phyloP scores from a whole-genome alignment of 2,329 filamentous ascomycete genomes.

The Hymenotorrendiella dingleyae region DNA sequence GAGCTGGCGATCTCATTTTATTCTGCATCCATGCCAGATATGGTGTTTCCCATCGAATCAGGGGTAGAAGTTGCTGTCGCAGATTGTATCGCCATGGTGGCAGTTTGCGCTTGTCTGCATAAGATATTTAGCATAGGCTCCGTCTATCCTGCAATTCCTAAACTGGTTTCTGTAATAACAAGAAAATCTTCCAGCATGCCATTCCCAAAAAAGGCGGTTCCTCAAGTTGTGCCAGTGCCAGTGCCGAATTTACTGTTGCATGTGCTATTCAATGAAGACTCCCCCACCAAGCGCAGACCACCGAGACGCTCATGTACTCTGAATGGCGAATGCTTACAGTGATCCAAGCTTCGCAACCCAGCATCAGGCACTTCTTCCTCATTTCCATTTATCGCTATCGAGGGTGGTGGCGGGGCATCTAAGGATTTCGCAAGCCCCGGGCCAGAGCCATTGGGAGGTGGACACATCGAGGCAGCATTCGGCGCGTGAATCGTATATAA shows the following conservation, averaged over 20 bases:
- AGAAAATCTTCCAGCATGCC: no score
- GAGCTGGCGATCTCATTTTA: conserved; percentile 69
- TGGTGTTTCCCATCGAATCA: conserved; percentile 91
- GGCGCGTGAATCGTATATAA: conserved; percentile 24
- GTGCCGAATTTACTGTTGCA: no score
- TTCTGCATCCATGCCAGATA: conserved; percentile 85
- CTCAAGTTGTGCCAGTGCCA: no score
- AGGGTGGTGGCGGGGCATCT: conserved; percentile 23
- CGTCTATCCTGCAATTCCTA: no score
- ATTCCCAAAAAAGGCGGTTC: no score
- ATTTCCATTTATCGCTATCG: conserved; percentile 24
- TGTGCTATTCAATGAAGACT: background rate
- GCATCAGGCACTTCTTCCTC: conserved; percentile 52
- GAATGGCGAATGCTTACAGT: conserved; percentile 52
- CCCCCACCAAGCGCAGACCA: no score
- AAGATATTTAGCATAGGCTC: conserved; percentile 5
- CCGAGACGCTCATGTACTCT: no score
- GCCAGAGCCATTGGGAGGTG: conserved; percentile 28
- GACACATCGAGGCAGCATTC: conserved; percentile 32
- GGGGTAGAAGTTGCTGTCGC: conserved; percentile 74
- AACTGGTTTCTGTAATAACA: no score
- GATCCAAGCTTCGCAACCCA: conserved; percentile 72
- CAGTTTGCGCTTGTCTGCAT: conserved; percentile 71
- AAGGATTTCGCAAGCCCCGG: conserved; percentile 28
- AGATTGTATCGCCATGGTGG: conserved; percentile 84